Evolutionary conservation across 2,329 filamentous ascomycete species (phyloP).

Genomic region (Tolypocladium guangdongense): DNA sequence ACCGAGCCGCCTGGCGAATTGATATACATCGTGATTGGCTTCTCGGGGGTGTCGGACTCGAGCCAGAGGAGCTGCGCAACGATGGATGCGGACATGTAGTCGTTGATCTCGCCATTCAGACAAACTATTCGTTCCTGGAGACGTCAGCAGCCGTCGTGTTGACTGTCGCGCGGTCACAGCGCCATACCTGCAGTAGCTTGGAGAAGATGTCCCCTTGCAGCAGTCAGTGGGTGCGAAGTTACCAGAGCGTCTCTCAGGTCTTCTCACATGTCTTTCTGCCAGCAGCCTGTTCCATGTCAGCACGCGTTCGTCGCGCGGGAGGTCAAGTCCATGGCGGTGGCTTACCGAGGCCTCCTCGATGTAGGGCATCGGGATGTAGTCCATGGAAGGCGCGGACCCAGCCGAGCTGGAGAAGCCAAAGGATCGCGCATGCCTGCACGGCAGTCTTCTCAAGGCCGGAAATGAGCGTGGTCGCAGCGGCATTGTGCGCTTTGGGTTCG

Average conservation of each 20-base stretch:
- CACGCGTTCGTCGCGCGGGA: neutral
- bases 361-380: constrained; percentile 46
- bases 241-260: no score
- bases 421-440: constrained; percentile 23
- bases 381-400: constrained; percentile 16
- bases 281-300: constrained; percentile 46
- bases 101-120: constrained; percentile 84
- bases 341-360: constrained; percentile 36
- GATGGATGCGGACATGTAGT: constrained; percentile 82
- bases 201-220: constrained; percentile 68
- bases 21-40: constrained; percentile 95
- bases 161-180: neutral
- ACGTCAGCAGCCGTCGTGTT: constrained; percentile 3
- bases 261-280: constrained; percentile 66
- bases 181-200: constrained; percentile 57
- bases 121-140: constrained; percentile 81
- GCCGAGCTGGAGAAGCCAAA: constrained; percentile 31
- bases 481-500: constrained; percentile 10
- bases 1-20: constrained; percentile 93
- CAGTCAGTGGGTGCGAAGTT: constrained; percentile 8
- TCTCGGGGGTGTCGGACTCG: constrained; percentile 90
- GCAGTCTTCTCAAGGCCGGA: constrained; percentile 22
- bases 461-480: constrained; percentile 18
- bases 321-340: neutral
- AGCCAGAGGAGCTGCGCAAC: constrained; percentile 96